A percentile compares a stretch with the other conserved stretches of the same genome.
Conservation (phyloP, 768 basidiomycete genomes). For the Xanthoconium stramineum region DNA sequence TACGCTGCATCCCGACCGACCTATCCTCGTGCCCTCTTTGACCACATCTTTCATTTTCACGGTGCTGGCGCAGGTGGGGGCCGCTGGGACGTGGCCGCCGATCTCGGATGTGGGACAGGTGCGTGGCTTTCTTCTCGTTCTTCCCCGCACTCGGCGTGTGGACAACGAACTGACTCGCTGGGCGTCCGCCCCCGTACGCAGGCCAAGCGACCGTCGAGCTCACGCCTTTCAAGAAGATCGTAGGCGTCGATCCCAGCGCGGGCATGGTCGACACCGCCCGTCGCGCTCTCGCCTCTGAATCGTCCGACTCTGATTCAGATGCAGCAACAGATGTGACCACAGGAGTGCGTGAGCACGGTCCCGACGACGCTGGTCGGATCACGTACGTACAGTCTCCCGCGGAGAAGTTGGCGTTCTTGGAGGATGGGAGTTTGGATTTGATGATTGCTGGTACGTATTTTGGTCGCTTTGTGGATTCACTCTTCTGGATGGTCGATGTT, state of each 20-base stretch:
- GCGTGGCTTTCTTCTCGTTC: conserved; percentile 1
- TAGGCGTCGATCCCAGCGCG: conserved; percentile 70
- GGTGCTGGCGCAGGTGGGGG: conserved; percentile 5
- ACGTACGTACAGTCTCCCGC: conserved; percentile 42
- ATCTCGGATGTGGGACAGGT: conserved; percentile 88
- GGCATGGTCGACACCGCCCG: conserved; percentile 65
- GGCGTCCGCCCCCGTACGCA: conserved; percentile 18
- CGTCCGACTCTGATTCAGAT: too few species aligned
- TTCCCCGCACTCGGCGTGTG: not conserved
- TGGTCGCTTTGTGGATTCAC: too few species aligned
- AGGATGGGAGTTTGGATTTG: conserved; percentile 60
- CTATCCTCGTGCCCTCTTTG: conserved; percentile 65
- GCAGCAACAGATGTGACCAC: too few species aligned
- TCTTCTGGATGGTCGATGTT: too few species aligned
- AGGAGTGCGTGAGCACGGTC: too few species aligned
- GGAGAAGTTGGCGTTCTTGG: conserved; percentile 52
- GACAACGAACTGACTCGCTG: not conserved
- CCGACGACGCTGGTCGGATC: conserved; percentile 10
- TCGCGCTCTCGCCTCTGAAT: conserved; percentile 8
- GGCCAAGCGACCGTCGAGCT: conserved; percentile 71
- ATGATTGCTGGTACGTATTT: conserved; percentile 53
- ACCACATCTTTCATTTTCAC: conserved; percentile 62
- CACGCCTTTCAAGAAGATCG: conserved; percentile 52
- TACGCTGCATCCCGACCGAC: conserved; percentile 73
- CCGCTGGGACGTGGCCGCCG: conserved; percentile 59